A percentile compares a stretch with the other conserved stretches of the same genome.
Conservation (phyloP, 2,329 filamentous ascomycete species). For the Aspergillus sergii region DNA sequence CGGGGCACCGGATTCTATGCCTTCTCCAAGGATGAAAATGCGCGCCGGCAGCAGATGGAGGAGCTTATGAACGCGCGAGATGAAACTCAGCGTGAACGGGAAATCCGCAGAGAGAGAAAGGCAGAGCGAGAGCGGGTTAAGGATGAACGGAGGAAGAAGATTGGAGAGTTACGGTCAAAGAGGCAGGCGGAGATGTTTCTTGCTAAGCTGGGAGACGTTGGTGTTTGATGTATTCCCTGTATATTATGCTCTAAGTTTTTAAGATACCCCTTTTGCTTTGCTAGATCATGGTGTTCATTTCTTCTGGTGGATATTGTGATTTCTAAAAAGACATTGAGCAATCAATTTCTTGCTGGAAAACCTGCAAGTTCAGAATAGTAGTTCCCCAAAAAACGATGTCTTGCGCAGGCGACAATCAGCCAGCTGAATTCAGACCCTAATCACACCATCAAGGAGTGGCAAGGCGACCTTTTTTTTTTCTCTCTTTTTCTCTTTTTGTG, state of each 20-base stretch:
- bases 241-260: conserved; percentile 8
- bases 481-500: background rate
- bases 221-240: conserved; percentile 6
- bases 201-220: conserved; percentile 53
- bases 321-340: background rate
- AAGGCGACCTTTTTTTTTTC: background rate
- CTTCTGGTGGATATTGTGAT: background rate
- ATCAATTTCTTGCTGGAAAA: background rate
- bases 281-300: background rate
- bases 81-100: conserved; percentile 67
- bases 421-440: background rate
- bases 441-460: background rate
- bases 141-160: conserved; percentile 57
- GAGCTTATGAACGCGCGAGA: conserved; percentile 67
- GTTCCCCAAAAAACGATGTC: background rate
- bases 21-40: conserved; percentile 76
- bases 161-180: conserved; percentile 59
- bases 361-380: background rate
- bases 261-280: conserved; percentile 14
- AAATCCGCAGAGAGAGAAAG: conserved; percentile 58
- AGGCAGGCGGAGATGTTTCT: conserved; percentile 75
- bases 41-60: conserved; percentile 73
- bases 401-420: background rate
- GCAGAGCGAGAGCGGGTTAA: conserved; percentile 64
- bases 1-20: conserved; percentile 92